A percentile compares a stretch with the other conserved stretches of the same genome.
Conservation (phyloP, 345 rosid species). For the Geranium brycei region DNA sequence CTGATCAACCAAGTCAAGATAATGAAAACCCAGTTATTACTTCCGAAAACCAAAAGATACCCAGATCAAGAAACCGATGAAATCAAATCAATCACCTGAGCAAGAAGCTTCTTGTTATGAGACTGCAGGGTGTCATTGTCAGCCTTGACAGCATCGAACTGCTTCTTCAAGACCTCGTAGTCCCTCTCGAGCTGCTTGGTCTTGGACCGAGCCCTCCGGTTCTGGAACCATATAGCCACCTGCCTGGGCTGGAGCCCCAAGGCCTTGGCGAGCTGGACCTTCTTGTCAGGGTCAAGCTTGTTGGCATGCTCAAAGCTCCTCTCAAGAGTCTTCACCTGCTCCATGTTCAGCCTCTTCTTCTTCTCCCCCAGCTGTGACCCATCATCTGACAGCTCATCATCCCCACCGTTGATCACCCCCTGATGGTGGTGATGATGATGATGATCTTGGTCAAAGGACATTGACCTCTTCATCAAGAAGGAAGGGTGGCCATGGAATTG, state of each 20-base stretch:
- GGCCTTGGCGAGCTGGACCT: slow-evolving; percentile 23
- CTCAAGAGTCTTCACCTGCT: slow-evolving; percentile 26
- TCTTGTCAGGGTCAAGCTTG: slow-evolving; percentile 28
- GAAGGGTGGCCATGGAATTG: slow-evolving; percentile 44
- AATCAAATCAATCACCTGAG: slow-evolving; percentile 8
- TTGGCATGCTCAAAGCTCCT: slow-evolving; percentile 24
- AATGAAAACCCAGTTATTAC: background rate
- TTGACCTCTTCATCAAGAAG: slow-evolving; percentile 69
- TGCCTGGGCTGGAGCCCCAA: slow-evolving; percentile 24
- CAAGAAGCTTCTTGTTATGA: slow-evolving; percentile 23
- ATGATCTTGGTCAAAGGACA: slow-evolving; percentile 49
- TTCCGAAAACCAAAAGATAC: background rate
- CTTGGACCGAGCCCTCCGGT: slow-evolving; percentile 27
- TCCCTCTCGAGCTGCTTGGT: slow-evolving; percentile 28
- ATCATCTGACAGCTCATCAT: slow-evolving; percentile 70
- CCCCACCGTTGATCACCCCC: slow-evolving; percentile 34
- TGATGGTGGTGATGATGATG: background rate
- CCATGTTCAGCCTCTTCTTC: slow-evolving; percentile 25
- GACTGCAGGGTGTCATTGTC: slow-evolving; percentile 22
- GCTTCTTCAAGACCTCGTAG: slow-evolving; percentile 22
- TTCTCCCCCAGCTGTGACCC: slow-evolving; percentile 24
- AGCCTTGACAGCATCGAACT: slow-evolving; percentile 20
- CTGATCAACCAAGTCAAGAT: too few relatives aligned
- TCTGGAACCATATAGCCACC: slow-evolving; percentile 27
- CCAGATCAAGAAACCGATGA: background rate